phyloP scores from a whole-genome alignment of 106 monocot species.

The Acorus gramineus region DNA sequence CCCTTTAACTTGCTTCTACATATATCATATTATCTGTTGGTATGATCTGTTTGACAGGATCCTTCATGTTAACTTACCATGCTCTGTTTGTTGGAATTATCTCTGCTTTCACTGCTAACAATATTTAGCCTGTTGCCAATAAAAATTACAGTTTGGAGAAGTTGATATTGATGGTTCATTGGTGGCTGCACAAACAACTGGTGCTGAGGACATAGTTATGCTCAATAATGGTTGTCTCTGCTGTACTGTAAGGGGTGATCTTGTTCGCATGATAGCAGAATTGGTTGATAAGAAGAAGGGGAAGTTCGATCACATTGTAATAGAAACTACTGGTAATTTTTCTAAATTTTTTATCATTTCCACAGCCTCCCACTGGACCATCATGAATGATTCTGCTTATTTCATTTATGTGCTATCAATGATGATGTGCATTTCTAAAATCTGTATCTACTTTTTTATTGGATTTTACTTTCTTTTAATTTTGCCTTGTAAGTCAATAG shows the following conservation, averaged over 20 bases:
- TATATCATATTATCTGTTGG: neutral
- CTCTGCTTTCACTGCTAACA: neutral
- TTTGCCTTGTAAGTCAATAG: neutral
- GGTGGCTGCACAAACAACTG: slow-evolving; percentile 83
- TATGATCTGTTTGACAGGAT: neutral
- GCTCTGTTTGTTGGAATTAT: neutral
- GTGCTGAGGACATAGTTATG: slow-evolving; percentile 91
- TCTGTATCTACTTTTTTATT: no score
- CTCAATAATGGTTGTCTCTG: slow-evolving; percentile 98
- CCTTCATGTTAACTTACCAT: neutral
- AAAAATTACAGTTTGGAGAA: slow-evolving; percentile 71
- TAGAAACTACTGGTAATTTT: slow-evolving; percentile 88
- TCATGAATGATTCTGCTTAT: no score
- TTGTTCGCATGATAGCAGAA: slow-evolving; percentile 91
- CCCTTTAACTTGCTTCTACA: no score
- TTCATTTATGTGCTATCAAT: no score
- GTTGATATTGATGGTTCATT: slow-evolving; percentile 93
- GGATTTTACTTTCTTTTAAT: neutral
- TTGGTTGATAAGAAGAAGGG: slow-evolving; percentile 84
- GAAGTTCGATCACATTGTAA: slow-evolving; percentile 92
- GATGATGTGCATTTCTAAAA: no score
- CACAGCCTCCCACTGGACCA: no score
- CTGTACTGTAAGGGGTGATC: slow-evolving; percentile 97
- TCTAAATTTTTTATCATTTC: neutral
- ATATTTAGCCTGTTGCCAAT: neutral